These are phyloP conservation scores for Lecanicillium sp. DNA, from an alignment of 2,329 filamentous ascomycete species.

Conservation along the genomic window DNA sequence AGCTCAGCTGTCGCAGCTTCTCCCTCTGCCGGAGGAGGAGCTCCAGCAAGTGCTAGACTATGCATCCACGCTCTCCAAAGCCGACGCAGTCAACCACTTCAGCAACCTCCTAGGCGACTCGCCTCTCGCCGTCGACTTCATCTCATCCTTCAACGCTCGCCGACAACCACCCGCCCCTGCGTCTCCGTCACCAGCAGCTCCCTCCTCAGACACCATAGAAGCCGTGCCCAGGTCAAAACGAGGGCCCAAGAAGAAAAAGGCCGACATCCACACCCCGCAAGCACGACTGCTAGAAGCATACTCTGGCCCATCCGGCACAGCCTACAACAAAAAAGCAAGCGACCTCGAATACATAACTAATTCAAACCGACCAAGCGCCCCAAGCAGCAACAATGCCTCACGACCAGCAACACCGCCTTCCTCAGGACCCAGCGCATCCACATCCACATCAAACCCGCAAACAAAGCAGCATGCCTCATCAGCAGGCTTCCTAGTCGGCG, in stretches of 20 bases:
- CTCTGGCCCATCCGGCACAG: conserved; percentile 56
- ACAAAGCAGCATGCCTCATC: conserved; percentile 49
- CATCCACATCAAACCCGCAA: conserved; percentile 20
- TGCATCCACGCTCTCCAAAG: conserved; percentile 64
- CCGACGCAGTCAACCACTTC: conserved; percentile 75
- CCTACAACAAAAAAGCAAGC: conserved; percentile 64
- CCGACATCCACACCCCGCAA: conserved; percentile 53
- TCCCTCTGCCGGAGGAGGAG: conserved; percentile 79
- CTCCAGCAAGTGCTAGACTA: conserved; percentile 81
- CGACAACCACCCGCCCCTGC: conserved; percentile 34
- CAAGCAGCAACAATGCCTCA: conserved; percentile 27
- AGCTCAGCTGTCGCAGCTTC: conserved; percentile 65
- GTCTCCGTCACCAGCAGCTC: conserved; percentile 13
- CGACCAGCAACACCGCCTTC: conserved; percentile 25
- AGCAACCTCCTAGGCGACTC: conserved; percentile 83
- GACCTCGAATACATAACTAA: conserved; percentile 63
- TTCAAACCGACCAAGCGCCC: conserved; percentile 35
- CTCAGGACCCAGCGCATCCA: conserved; percentile 11
- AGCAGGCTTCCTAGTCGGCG: conserved; percentile 73
- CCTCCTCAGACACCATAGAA: conserved; percentile 22
- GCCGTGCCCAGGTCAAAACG: conserved; percentile 41
- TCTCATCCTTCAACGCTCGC: conserved; percentile 70
- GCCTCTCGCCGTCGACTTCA: conserved; percentile 65
- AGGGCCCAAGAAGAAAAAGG: conserved; percentile 47
- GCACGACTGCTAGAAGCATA: conserved; percentile 53